Evolutionary conservation across 202 grass and related monocot genomes (phyloP).

Genomic region (Carex arenaria): DNA sequence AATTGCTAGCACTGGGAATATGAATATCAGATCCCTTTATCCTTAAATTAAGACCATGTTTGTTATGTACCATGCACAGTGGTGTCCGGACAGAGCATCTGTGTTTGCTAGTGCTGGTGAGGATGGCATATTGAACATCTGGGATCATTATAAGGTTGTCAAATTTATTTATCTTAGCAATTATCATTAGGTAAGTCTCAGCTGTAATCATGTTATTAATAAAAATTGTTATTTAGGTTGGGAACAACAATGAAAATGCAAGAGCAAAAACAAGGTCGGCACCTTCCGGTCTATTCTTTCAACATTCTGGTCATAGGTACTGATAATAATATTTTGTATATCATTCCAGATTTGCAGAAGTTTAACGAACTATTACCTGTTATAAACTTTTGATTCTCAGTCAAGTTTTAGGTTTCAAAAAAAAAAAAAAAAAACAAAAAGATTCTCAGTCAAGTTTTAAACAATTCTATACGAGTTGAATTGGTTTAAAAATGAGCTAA

Average conservation of each 20-base stretch:
- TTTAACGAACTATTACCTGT: too few relatives aligned
- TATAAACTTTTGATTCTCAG: too few relatives aligned
- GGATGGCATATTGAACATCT: slow-evolving; percentile 83
- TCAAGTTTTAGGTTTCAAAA: too few relatives aligned
- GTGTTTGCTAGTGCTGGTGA: slow-evolving; percentile 86
- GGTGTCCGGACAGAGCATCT: slow-evolving; percentile 95
- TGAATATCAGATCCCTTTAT: not conserved
- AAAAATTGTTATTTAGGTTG: slow-evolving; percentile 39
- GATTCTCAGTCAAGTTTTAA: too few relatives aligned
- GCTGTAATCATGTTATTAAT: not conserved
- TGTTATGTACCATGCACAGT: slow-evolving; percentile 47
- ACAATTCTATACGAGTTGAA: too few relatives aligned
- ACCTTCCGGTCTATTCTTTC: slow-evolving; percentile 74
- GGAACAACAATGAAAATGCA: slow-evolving; percentile 37
- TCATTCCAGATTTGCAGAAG: too few relatives aligned
- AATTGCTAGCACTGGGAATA: not conserved
- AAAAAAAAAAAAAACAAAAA: too few relatives aligned
- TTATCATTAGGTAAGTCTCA: not conserved
- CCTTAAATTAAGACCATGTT: not conserved
- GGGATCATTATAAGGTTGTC: slow-evolving; percentile 82
- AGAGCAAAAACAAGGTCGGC: slow-evolving; percentile 19
- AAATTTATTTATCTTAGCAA: not conserved
- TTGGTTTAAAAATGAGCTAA: too few relatives aligned
- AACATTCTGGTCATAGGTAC: slow-evolving; percentile 93
- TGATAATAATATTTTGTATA: not conserved